Base-by-base conservation (phyloP, 1,284 basidiomycete genomes). In the Leccinum subrobustum region DNA sequence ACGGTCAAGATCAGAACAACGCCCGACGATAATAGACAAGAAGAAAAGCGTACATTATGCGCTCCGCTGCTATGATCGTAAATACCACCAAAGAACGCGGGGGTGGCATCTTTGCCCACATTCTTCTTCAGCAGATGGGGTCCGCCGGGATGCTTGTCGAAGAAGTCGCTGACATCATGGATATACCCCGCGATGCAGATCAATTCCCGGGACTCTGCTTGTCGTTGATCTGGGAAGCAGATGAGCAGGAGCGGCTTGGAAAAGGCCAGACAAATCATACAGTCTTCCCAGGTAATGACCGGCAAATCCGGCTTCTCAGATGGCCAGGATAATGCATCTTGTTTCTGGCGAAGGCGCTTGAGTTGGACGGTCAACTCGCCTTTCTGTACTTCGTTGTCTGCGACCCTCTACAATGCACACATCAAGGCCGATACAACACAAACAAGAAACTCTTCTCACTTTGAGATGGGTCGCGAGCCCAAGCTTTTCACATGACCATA, bases 361-460 rank as follows among this genome's bases (percentile, higher is more conserved):
- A 95, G 83, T 76, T 95, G 85, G 91, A 96, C 93, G 27, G 92
- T 93, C 66, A 93, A 83, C 73, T 93, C 87, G 57, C 93, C 93
- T 79, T 95, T 95, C 71, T 82, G 81, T 67, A 96, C 88, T 78
- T 96, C 93, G 75, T 95, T 95, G 62, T 94, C 91, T 29, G 93
- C 92, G 87, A 96, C 95, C 27, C 76, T 75, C 79, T 54, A 25
- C 35, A 48, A 31, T 51, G 16, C 29, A n/a, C 9, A 25, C n/a
- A 11, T 47, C 16, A 7, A 42, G 3, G 3, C 20, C n/a, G 42
- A 8, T 33, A 12, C 7, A 8, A 1, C 4, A 23, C 18, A 56
- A 25, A 25, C 25, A 25, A 6, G 1, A 25, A 25, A 25, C 25
- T 5, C 39, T 9, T 42, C n/a, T 18, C 35, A 16, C 6, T 7